Base-by-base conservation (phyloP, 139 green algal species). In the Coelastrella sp. region DNA sequence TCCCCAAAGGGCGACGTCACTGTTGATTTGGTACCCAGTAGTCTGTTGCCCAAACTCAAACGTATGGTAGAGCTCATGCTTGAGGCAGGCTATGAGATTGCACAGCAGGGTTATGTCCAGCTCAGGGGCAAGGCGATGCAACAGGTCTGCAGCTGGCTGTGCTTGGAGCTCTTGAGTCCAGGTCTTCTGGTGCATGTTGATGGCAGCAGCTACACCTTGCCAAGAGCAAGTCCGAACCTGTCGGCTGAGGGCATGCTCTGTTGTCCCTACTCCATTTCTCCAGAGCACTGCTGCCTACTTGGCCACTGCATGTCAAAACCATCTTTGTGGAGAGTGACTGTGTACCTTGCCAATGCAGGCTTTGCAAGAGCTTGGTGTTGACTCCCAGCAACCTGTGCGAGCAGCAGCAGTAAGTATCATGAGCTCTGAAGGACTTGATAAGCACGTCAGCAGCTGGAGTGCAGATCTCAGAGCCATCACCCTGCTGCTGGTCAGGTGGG, bases 11-110 rank as follows among this genome's bases (percentile, higher is more conserved):
- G 7, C 20, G 19, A 57, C 19, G 70, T 89, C n/a, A n/a, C 10
- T 24, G 14, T n/a, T 56, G 35, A 70, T 11, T 7, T 90, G 59
- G 22, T 90, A 14, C 58, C 86, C 6, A 8, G 9, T 35, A 60
- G 72, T 22, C 57, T 85, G 75, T 59, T 90, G 75, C 75, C 75
- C 58, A 90, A 85, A 75, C 76, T 90, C n/a, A 59, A 79, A 27
- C 75, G 86, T 35, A 90, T 90, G 86, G 86, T 70, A 20, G 7
- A 49, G 75, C 73, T 90, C 59, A 78, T 85, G 86, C 14, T 90
- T 7, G 60, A 60, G 9, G 75, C 86, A 19, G 68, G 27, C 10
- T 90, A 80, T 49, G 63, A 22, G 12, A n/a, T 59, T 8, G 74
- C 75, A 56, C 86, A 76, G 25, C 10, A 78, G 5, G 22, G 25